phyloP scores from a whole-genome alignment of 257 asterid species.

The Solanum sejunctum region DNA sequence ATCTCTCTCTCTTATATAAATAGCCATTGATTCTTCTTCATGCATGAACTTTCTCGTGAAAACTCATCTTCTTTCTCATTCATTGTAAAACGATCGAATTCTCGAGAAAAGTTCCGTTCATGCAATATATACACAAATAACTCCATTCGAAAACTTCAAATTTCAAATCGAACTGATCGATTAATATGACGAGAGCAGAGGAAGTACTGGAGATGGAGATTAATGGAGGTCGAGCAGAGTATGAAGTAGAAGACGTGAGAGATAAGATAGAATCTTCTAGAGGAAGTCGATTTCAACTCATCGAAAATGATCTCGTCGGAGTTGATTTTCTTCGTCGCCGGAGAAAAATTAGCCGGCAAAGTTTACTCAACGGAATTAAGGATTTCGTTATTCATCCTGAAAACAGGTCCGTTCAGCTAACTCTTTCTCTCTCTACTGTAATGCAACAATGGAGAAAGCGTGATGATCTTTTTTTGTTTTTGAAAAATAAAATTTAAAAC shows the following conservation, averaged over 20 bases:
- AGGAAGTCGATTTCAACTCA: constrained; percentile 16
- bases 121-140: not conserved
- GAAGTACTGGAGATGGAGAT: not conserved
- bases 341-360: not conserved
- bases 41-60: not conserved
- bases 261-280: constrained; percentile 13
- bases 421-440: not conserved
- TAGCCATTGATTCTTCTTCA: not conserved
- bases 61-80: not conserved
- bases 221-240: not conserved
- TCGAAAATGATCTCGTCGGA: not conserved
- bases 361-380: not conserved
- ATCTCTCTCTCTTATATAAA: not conserved
- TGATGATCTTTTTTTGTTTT: not conserved
- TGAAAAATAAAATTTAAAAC: too few relatives aligned
- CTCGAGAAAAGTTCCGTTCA: not conserved
- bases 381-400: constrained; percentile 7
- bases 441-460: not conserved
- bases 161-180: not conserved
- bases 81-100: not conserved
- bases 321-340: not conserved
- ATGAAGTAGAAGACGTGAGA: not conserved
- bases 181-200: not conserved
- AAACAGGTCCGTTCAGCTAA: not conserved
- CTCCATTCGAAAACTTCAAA: not conserved